phyloP scores from a whole-genome alignment of 192 early-diverging fungal species.

The Chytriomyces sp. region DNA sequence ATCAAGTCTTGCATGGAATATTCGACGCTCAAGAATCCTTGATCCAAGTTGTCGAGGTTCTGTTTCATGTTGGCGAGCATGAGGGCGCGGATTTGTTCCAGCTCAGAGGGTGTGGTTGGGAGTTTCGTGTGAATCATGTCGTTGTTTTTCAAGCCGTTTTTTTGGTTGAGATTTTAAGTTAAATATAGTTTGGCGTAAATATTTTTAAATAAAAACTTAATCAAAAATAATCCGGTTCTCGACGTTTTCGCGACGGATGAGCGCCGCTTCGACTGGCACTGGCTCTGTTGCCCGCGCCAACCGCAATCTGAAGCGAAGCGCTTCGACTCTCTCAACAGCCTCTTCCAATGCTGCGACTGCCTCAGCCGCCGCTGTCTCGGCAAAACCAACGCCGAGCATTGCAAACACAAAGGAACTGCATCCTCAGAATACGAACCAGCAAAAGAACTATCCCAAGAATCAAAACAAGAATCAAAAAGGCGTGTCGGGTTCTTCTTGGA shows the following conservation, averaged over 20 bases:
- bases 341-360: too few species aligned
- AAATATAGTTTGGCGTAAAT: not conserved
- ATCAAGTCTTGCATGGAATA: not conserved
- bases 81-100: conserved; percentile 3
- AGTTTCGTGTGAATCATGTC: not conserved
- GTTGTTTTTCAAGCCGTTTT: not conserved
- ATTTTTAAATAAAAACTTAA: too few species aligned
- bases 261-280: not conserved
- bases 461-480: too few species aligned
- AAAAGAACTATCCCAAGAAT: too few species aligned
- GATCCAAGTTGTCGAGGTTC: not conserved
- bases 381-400: too few species aligned
- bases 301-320: not conserved
- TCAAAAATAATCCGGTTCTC: too few species aligned
- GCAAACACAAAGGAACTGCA: too few species aligned
- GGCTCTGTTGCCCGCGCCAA: not conserved
- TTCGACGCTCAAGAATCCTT: conserved; percentile 2
- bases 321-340: not conserved
- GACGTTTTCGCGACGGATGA: too few species aligned
- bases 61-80: not conserved
- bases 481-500: too few species aligned
- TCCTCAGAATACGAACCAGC: too few species aligned
- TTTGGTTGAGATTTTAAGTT: not conserved
- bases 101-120: not conserved
- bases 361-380: too few species aligned